Conservation (phyloP, 2,329 filamentous ascomycete genomes). For the Colletotrichum tabaci region DNA sequence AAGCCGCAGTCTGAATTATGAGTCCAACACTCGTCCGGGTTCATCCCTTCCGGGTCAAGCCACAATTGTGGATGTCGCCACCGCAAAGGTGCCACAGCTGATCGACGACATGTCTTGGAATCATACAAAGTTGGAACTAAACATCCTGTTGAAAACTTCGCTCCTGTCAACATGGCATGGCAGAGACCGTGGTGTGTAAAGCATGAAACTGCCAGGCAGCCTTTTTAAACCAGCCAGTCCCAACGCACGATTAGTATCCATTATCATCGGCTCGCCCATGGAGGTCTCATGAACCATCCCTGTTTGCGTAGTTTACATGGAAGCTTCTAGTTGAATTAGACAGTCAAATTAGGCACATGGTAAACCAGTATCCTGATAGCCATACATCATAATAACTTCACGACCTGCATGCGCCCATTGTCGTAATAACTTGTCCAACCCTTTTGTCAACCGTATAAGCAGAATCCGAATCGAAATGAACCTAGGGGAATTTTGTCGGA, state of each 20-base stretch:
- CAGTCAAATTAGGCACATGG: slow-evolving; percentile 31
- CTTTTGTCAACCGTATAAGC: neutral
- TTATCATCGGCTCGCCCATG: neutral
- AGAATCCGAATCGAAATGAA: neutral
- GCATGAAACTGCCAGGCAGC: neutral
- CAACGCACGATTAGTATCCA: neutral
- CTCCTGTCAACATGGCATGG: too few species aligned
- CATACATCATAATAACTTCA: slow-evolving; percentile 25
- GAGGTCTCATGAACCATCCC: too few species aligned
- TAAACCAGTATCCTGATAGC: slow-evolving; percentile 21
- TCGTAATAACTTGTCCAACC: slow-evolving; percentile 13
- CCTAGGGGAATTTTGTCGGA: neutral
- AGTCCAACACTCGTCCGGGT: slow-evolving; percentile 12
- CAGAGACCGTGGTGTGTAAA: neutral
- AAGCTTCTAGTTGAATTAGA: slow-evolving; percentile 14
- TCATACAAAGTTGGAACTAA: neutral
- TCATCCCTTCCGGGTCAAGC: slow-evolving; percentile 36
- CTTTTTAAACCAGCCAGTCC: neutral
- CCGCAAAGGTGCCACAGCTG: slow-evolving; percentile 31
- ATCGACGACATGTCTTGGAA: slow-evolving; percentile 36
- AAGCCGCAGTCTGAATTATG: slow-evolving; percentile 7
- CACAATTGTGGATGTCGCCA: slow-evolving; percentile 39
- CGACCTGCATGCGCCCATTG: slow-evolving; percentile 29
- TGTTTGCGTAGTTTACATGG: slow-evolving; percentile 4
- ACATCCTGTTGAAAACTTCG: neutral